Evolutionary conservation across 257 asterid genomes (phyloP).

Genomic region (Solanum bukasovii): DNA sequence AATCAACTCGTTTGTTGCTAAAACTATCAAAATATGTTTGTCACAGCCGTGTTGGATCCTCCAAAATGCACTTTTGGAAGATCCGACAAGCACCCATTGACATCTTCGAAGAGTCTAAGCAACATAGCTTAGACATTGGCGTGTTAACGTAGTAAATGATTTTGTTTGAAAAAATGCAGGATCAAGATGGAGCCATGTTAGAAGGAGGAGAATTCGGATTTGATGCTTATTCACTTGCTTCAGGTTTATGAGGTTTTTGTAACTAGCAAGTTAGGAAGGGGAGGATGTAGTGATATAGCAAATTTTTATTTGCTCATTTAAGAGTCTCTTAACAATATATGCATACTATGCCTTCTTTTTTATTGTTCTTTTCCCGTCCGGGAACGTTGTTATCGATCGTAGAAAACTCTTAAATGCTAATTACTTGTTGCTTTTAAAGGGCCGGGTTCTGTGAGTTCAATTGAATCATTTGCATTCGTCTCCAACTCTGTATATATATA

Average conservation of each 20-base stretch:
- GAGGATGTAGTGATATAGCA: neutral
- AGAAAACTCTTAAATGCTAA: neutral
- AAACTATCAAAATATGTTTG: neutral
- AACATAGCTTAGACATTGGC: neutral
- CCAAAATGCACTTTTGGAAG: neutral
- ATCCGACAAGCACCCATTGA: neutral
- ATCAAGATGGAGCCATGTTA: constrained; percentile 38
- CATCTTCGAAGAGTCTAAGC: neutral
- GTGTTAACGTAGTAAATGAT: neutral
- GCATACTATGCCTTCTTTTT: neutral
- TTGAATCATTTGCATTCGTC: neutral
- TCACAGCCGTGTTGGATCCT: neutral
- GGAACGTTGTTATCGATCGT: neutral
- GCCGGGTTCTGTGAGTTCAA: neutral
- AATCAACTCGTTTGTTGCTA: neutral
- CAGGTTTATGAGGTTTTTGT: constrained; percentile 25
- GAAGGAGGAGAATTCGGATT: constrained; percentile 46
- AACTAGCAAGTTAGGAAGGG: neutral
- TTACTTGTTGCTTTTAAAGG: neutral
- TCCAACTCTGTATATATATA: neutral
- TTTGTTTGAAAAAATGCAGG: constrained; percentile 38
- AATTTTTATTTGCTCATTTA: neutral
- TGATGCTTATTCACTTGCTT: constrained; percentile 44
- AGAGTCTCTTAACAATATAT: neutral
- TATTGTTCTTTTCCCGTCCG: neutral